Percentiles rank a stretch among this genome's conserved stretches.
These are phyloP conservation scores for Monosporascus ibericus DNA, from an alignment of 2,329 filamentous ascomycete genomes.

Conservation along the genomic window DNA sequence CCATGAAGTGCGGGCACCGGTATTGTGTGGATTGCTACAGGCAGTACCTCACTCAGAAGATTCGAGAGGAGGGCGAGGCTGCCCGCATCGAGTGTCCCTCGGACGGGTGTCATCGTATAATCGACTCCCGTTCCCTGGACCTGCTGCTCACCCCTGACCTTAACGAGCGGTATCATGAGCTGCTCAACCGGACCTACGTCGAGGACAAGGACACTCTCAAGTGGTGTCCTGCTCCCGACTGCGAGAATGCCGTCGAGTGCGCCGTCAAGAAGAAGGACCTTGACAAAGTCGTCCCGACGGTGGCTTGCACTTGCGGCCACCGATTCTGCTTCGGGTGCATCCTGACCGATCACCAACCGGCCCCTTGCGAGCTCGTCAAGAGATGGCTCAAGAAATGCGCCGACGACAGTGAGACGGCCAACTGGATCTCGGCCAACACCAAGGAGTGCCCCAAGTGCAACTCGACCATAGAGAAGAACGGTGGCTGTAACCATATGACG, in stretches of 20 bases:
- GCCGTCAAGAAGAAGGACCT: conserved; percentile 82
- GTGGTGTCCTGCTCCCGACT: conserved; percentile 98
- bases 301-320: conserved; percentile 77
- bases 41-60: conserved; percentile 88
- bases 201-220: conserved; percentile 94
- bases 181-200: conserved; percentile 90
- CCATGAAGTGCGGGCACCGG: conserved; percentile 89
- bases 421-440: conserved; percentile 98
- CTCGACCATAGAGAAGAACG: conserved; percentile 98
- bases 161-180: conserved; percentile 64
- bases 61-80: conserved; percentile 90
- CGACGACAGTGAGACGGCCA: conserved; percentile 95
- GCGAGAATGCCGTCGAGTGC: conserved; percentile 87
- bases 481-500: conserved; percentile 35
- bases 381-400: conserved; percentile 97
- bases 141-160: conserved; percentile 60
- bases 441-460: conserved; percentile 96
- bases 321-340: conserved; percentile 95
- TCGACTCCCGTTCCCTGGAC: conserved; percentile 83
- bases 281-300: conserved; percentile 78
- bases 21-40: conserved; percentile 91
- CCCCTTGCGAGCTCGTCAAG: conserved; percentile 86
- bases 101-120: conserved; percentile 79
- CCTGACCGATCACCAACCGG: conserved; percentile 83
- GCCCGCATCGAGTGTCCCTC: conserved; percentile 90